Conservation (phyloP, 768 basidiomycete species). For the Agrocybe praecox region DNA sequence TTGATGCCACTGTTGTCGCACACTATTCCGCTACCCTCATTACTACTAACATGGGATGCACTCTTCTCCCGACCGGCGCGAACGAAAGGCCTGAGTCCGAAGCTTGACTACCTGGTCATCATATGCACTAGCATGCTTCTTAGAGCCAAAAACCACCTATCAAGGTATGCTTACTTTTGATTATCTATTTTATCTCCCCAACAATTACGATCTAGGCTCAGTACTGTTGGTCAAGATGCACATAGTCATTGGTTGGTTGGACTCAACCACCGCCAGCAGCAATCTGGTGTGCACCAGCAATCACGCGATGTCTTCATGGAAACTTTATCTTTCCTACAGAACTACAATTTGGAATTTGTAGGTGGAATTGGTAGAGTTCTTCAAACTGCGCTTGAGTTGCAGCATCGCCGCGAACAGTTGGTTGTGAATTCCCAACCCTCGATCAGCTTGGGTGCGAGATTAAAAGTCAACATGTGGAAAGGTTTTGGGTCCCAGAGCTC, state of each 20-base stretch:
- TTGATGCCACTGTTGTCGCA: conserved; percentile 71
- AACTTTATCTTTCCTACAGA: conserved; percentile 63
- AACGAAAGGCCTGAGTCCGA: conserved; percentile 56
- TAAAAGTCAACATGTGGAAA: conserved; percentile 67
- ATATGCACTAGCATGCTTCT: conserved; percentile 73
- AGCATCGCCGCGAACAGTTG: conserved; percentile 49
- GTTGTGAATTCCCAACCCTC: conserved; percentile 30
- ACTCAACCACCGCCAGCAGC: conserved; percentile 35
- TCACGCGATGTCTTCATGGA: conserved; percentile 68
- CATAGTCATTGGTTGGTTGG: conserved; percentile 61
- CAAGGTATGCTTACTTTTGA: conserved; percentile 42
- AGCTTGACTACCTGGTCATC: conserved; percentile 71
- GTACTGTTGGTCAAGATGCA: conserved; percentile 43
- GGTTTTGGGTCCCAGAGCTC: conserved; percentile 58
- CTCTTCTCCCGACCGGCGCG: conserved; percentile 63
- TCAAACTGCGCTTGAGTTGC: conserved; percentile 67
- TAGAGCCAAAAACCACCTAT: conserved; percentile 52
- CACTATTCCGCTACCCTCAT: conserved; percentile 63
- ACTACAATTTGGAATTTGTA: conserved; percentile 63
- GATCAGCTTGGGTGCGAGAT: conserved; percentile 53
- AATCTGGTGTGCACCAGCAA: conserved; percentile 56
- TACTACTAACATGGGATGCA: conserved; percentile 71
- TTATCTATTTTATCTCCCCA: background rate
- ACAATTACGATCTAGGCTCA: conserved; percentile 43
- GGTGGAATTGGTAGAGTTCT: conserved; percentile 75